These are phyloP conservation scores for Chlamydomonas incerta DNA, from an alignment of 139 green algal species.

Conservation along the genomic window DNA sequence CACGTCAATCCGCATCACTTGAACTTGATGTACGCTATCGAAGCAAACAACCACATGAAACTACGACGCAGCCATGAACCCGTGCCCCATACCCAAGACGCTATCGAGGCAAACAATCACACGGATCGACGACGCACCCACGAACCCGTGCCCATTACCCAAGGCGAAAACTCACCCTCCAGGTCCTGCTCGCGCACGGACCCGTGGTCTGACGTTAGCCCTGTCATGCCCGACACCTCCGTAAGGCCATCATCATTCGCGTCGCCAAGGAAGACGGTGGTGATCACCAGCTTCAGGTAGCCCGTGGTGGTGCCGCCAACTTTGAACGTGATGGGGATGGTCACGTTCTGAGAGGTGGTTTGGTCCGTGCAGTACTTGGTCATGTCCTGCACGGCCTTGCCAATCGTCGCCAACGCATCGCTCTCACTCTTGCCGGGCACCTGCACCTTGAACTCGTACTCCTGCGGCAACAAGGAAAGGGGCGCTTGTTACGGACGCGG, in stretches of 20 bases:
- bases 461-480: conserved; percentile 30
- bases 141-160: neutral
- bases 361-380: conserved; percentile 44
- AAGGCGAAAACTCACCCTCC: conserved; percentile 36
- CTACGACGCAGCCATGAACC: no score
- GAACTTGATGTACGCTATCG: no score
- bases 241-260: conserved; percentile 60
- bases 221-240: conserved; percentile 64
- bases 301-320: conserved; percentile 52
- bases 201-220: conserved; percentile 49
- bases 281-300: conserved; percentile 59
- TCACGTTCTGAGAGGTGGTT: conserved; percentile 32
- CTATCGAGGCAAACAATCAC: no score
- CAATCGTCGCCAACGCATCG: conserved; percentile 55
- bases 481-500: no score
- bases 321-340: conserved; percentile 58
- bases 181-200: conserved; percentile 55
- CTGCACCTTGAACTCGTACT: conserved; percentile 73
- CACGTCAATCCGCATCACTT: no score
- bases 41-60: no score
- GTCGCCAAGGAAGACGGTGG: conserved; percentile 45
- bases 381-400: conserved; percentile 64
- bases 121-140: no score
- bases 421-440: conserved; percentile 39
- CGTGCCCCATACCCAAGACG: no score